Percentiles rank a stretch among this genome's conserved stretches.
phyloP scores from a whole-genome alignment of 768 basidiomycete species.

The Strobilomyces dryophilus region DNA sequence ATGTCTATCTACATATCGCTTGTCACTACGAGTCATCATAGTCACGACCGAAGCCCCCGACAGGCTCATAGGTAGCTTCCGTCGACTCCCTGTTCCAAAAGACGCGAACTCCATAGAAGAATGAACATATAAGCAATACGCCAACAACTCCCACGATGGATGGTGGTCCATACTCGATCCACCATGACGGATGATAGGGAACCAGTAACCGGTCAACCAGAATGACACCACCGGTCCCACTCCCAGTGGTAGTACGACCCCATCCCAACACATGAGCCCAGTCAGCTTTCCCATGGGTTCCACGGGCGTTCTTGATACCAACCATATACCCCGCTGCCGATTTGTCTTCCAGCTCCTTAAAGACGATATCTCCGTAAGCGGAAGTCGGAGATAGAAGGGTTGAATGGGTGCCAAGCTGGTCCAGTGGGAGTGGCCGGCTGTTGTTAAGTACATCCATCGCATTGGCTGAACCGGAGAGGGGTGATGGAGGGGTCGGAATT shows the following conservation, averaged over 20 bases:
- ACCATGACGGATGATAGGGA: slow-evolving; percentile 88
- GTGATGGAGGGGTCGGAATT: slow-evolving; percentile 43
- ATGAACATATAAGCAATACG: slow-evolving; percentile 54
- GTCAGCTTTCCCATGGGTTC: slow-evolving; percentile 56
- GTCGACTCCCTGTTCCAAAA: slow-evolving; percentile 74
- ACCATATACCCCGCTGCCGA: slow-evolving; percentile 48
- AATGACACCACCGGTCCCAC: slow-evolving; percentile 82
- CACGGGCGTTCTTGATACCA: slow-evolving; percentile 70
- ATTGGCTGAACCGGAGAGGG: slow-evolving; percentile 21
- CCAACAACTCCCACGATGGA: slow-evolving; percentile 58
- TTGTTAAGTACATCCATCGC: slow-evolving; percentile 45
- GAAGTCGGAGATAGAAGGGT: slow-evolving; percentile 69
- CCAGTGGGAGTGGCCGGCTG: slow-evolving; percentile 69
- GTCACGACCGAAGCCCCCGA: slow-evolving; percentile 71
- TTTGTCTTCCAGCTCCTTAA: slow-evolving; percentile 51
- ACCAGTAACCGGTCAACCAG: slow-evolving; percentile 78
- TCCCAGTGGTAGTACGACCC: slow-evolving; percentile 72
- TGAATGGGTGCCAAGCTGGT: slow-evolving; percentile 66
- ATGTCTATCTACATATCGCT: slow-evolving; percentile 19
- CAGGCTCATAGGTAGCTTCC: slow-evolving; percentile 87
- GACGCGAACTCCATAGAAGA: slow-evolving; percentile 68
- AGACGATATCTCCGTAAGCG: slow-evolving; percentile 79
- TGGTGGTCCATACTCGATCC: slow-evolving; percentile 70
- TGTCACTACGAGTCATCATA: slow-evolving; percentile 35
- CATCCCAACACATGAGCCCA: slow-evolving; percentile 65